Evolutionary conservation across 2,329 filamentous ascomycete genomes (phyloP).

Genomic region (Pseudocercospora ulei): DNA sequence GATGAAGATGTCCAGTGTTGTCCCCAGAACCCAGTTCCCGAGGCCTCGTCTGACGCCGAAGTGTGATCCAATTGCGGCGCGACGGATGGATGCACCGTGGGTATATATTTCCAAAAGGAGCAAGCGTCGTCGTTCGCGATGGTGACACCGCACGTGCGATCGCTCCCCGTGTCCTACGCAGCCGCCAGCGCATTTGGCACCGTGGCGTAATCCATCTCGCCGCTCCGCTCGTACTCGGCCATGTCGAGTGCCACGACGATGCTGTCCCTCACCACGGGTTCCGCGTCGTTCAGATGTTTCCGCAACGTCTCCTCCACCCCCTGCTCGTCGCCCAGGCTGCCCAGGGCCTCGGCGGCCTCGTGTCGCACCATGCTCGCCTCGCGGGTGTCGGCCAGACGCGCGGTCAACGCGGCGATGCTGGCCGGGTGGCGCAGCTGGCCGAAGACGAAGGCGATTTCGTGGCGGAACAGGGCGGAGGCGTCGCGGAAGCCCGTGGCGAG

Average conservation of each 20-base stretch:
- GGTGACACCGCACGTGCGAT: background rate
- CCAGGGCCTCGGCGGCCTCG: slow-evolving; percentile 91
- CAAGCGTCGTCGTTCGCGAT: no score
- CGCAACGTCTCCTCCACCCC: slow-evolving; percentile 81
- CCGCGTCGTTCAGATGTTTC: slow-evolving; percentile 76
- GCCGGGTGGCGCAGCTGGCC: slow-evolving; percentile 91
- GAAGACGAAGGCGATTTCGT: slow-evolving; percentile 97
- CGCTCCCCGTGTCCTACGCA: slow-evolving; percentile 17
- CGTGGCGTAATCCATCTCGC: slow-evolving; percentile 81
- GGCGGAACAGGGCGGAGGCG: slow-evolving; percentile 82
- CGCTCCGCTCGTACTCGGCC: slow-evolving; percentile 89
- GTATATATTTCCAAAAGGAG: no score
- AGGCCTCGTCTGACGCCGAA: no score
- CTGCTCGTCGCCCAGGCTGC: slow-evolving; percentile 83
- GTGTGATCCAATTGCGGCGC: no score
- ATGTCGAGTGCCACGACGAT: slow-evolving; percentile 93
- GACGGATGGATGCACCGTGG: no score
- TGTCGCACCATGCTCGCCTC: slow-evolving; percentile 96
- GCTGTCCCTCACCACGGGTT: slow-evolving; percentile 89
- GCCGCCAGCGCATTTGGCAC: slow-evolving; percentile 48
- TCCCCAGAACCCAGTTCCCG: no score
- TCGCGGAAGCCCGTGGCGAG: slow-evolving; percentile 79
- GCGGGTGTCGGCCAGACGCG: slow-evolving; percentile 63
- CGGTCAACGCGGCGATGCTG: slow-evolving; percentile 82
- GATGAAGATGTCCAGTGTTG: no score